A percentile compares a stretch with the other conserved stretches of the same genome.
phyloP scores from a whole-genome alignment of 257 asterid genomes.

The Orobanche coerulescens region DNA sequence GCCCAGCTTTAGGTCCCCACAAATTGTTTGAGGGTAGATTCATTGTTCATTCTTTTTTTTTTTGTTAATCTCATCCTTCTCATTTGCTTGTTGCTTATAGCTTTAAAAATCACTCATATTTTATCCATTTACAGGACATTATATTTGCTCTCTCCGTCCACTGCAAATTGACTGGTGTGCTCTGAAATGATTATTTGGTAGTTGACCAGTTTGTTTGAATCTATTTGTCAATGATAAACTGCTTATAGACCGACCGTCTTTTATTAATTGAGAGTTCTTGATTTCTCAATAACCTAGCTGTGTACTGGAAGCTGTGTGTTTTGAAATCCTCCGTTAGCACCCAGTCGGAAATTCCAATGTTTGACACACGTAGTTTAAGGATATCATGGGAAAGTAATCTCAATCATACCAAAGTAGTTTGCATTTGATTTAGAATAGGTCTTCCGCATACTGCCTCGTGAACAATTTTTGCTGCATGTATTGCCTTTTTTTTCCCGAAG shows the following conservation, averaged over 20 bases:
- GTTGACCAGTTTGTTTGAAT: slow-evolving; percentile 3
- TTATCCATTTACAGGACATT: slow-evolving; percentile 24
- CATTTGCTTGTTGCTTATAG: slow-evolving; percentile 16
- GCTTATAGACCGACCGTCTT: not conserved
- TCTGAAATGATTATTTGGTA: slow-evolving; percentile 13
- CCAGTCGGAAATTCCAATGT: not conserved
- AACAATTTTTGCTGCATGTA: not conserved
- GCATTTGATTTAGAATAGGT: not conserved
- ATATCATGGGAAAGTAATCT: not conserved
- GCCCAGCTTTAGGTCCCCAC: slow-evolving; percentile 38
- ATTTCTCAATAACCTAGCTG: not conserved
- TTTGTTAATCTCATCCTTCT: not conserved
- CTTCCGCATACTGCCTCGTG: not conserved
- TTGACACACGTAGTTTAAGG: not conserved
- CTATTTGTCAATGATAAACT: not conserved
- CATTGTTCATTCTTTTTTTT: not conserved
- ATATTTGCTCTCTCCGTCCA: slow-evolving; percentile 19
- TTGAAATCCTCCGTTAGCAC: not conserved
- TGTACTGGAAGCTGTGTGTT: not conserved
- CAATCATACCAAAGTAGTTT: not conserved
- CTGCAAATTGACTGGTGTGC: slow-evolving; percentile 12
- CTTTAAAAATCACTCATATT: slow-evolving; percentile 21
- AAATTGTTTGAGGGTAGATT: slow-evolving; percentile 24
- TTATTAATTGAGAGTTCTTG: slow-evolving; percentile 6
- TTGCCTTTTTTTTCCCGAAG: not conserved